Conservation (phyloP, 257 asterid genomes). For the Ilex aquifolium region DNA sequence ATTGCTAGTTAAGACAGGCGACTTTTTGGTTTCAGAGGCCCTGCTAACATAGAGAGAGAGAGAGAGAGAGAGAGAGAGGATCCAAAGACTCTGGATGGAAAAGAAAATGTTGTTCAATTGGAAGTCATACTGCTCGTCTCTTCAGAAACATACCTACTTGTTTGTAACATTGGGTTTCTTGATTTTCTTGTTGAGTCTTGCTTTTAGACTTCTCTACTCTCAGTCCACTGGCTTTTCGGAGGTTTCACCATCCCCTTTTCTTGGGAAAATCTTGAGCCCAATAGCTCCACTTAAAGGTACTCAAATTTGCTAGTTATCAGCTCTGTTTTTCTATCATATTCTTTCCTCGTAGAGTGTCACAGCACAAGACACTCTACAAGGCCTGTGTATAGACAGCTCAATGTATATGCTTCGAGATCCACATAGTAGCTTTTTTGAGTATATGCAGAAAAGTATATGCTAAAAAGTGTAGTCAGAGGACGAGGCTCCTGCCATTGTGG, state of each 20-base stretch:
- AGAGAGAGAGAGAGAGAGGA: too few species aligned
- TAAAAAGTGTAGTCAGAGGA: too few species aligned
- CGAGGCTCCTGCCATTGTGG: too few species aligned
- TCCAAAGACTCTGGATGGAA: constrained; percentile 21
- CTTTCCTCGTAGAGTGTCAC: not conserved
- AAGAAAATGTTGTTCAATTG: constrained; percentile 31
- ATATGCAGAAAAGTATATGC: too few species aligned
- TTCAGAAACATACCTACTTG: constrained; percentile 39
- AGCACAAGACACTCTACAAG: not conserved
- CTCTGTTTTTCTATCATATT: not conserved
- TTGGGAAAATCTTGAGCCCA: constrained; percentile 14
- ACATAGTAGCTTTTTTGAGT: too few species aligned
- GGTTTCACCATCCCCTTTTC: constrained; percentile 32
- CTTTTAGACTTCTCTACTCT: constrained; percentile 38
- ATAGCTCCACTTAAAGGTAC: constrained; percentile 33
- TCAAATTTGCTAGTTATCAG: not conserved
- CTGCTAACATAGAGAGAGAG: too few species aligned
- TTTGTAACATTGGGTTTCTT: constrained; percentile 48
- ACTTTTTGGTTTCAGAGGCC: too few species aligned
- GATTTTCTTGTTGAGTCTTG: constrained; percentile 45
- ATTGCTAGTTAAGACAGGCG: too few species aligned
- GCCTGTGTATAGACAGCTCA: not conserved
- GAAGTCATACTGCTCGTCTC: constrained; percentile 42
- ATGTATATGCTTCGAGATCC: too few species aligned
- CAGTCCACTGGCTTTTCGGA: constrained; percentile 40